Conservation (phyloP, 2,329 filamentous ascomycete genomes). For the Sporothrix phasma region DNA sequence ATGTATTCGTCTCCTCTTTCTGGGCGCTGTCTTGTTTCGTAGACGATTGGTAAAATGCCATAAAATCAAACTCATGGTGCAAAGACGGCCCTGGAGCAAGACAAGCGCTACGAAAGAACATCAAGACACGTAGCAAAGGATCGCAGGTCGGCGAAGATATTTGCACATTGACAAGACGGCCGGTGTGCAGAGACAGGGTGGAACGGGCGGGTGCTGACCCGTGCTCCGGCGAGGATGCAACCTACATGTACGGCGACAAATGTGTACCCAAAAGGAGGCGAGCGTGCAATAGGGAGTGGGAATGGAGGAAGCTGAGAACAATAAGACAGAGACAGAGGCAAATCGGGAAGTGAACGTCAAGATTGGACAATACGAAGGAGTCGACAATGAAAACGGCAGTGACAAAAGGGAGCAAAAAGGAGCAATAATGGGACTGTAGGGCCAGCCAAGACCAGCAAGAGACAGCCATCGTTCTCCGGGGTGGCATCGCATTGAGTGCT, state of each 20-base stretch:
- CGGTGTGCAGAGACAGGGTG: not conserved
- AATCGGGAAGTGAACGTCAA: too few relatives aligned
- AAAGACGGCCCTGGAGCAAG: too few relatives aligned
- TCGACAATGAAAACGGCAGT: not conserved
- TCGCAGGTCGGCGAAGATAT: too few relatives aligned
- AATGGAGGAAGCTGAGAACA: not conserved
- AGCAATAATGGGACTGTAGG: too few relatives aligned
- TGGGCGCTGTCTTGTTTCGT: not conserved
- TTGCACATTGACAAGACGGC: not conserved
- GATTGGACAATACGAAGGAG: too few relatives aligned
- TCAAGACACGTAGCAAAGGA: not conserved
- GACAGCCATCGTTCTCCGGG: not conserved
- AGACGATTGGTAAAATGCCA: not conserved
- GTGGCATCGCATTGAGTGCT: constrained; percentile 1
- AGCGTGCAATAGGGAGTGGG: too few relatives aligned
- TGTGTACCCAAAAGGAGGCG: not conserved
- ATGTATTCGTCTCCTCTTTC: not conserved
- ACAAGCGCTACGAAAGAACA: too few relatives aligned
- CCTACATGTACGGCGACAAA: not conserved
- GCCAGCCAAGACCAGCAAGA: too few relatives aligned
- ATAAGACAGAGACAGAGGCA: not conserved
- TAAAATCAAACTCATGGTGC: too few relatives aligned
- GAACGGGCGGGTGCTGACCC: not conserved
- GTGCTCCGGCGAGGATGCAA: not conserved
- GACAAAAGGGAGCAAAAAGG: not conserved